These are phyloP conservation scores for Trametes coccinea DNA, from an alignment of 768 basidiomycete genomes.

Conservation along the genomic window DNA sequence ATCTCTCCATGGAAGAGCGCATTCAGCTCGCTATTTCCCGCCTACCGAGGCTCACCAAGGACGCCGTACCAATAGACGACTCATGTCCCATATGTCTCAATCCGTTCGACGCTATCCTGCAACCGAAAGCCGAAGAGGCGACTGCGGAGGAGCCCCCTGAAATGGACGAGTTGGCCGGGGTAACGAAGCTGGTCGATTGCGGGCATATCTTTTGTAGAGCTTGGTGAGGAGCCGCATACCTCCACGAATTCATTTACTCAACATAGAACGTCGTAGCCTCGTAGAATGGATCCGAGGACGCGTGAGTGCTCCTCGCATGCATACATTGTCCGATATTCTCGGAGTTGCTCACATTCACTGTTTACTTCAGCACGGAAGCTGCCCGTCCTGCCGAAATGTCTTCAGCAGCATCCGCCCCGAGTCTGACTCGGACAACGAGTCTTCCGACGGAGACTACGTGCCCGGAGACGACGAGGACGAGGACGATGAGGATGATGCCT, in stretches of 20 bases:
- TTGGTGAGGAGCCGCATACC: slow-evolving; percentile 47
- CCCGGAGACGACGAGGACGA: slow-evolving; percentile 54
- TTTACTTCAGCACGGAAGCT: slow-evolving; percentile 59
- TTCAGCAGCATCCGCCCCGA: slow-evolving; percentile 56
- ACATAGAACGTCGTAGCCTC: slow-evolving; percentile 41
- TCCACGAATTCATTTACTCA: background rate
- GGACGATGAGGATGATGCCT: slow-evolving; percentile 44
- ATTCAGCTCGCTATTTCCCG: slow-evolving; percentile 43
- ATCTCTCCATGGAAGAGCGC: slow-evolving; percentile 26
- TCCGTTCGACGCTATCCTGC: slow-evolving; percentile 45
- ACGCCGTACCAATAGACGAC: slow-evolving; percentile 48
- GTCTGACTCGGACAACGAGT: slow-evolving; percentile 61
- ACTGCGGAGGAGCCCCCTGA: slow-evolving; percentile 13
- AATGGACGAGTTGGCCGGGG: slow-evolving; percentile 33
- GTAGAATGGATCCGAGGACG: slow-evolving; percentile 64
- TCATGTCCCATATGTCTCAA: slow-evolving; percentile 67
- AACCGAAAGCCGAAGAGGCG: slow-evolving; percentile 20
- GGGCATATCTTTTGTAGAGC: slow-evolving; percentile 68
- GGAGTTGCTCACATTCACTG: background rate
- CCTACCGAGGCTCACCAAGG: slow-evolving; percentile 44
- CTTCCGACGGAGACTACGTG: slow-evolving; percentile 67
- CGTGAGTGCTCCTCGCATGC: slow-evolving; percentile 38
- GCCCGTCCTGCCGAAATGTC: slow-evolving; percentile 63
- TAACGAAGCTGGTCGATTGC: slow-evolving; percentile 60
- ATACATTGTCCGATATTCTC: background rate